Evolutionary conservation across 106 monocot species (phyloP), one percentile per base, ranked within the genome.

Genomic region (Acorus gramineus): DNA sequence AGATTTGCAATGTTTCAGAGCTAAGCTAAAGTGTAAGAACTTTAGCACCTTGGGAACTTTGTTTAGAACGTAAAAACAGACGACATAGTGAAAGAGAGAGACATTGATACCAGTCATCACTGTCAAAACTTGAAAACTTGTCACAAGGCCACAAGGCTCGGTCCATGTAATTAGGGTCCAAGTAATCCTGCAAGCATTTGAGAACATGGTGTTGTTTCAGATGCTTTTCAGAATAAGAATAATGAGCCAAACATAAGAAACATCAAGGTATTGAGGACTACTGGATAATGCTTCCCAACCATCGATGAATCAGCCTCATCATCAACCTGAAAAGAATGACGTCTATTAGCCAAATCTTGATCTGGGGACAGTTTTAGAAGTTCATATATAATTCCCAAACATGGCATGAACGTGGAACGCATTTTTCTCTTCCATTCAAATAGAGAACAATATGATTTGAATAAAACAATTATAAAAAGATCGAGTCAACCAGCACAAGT

Each of bases 291-390:
- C 47, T 74, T 79, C 8, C 55, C 47, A 14, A 64, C 50, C 60
- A 52, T 46, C 4, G 64, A 14, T 48, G 79, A 79, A 69, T 60
- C 70, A 42, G 60, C 79, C 53, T 79, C 79, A 66, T 74, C 69
- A 62, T 73, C 73, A 44, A 53, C 67, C 73, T 52, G 50, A 55
- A 46, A 53, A 54, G 54, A 55, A 56, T 14, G 51, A 10, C 57
- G 48, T 7, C 49, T 13, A 56, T 11, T 12, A 28, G 28, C 9
- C 47, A 5, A 28, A 28, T 28, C 28, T 28, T 28, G 28, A 28
- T 28, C 28, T 28, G 28, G 28, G 28, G 28, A 28, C 28, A 28
- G 28, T 28, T 28, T 28, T 28, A 28, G 28, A 28, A 28, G 28
- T 28, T 28, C 28, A 28, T 28, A 28, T 28, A 28, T 28, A 28